Evolutionary conservation across 2,329 filamentous ascomycete species (phyloP).

Genomic region (Cladosporium sp.): DNA sequence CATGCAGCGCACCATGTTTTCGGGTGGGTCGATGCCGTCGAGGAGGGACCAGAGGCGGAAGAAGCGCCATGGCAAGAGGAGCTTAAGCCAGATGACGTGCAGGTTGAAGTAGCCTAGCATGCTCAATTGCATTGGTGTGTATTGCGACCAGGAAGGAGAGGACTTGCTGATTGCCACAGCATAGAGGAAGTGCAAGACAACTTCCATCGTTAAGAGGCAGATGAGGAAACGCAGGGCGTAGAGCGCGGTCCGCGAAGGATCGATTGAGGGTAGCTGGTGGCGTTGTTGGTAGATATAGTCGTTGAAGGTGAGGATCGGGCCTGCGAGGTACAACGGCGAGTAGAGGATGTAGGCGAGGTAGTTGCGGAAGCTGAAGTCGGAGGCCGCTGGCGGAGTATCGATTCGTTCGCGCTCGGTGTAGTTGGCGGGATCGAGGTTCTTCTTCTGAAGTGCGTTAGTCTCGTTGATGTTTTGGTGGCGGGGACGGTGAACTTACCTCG

Average conservation of each 20-base stretch:
- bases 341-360: constrained; percentile 88
- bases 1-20: constrained; percentile 97
- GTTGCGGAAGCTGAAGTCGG: constrained; percentile 74
- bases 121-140: constrained; percentile 79
- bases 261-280: constrained; percentile 66
- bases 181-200: constrained; percentile 87
- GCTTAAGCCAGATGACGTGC: constrained; percentile 95
- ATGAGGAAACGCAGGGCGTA: constrained; percentile 80
- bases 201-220: constrained; percentile 79
- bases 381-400: constrained; percentile 61
- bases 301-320: constrained; percentile 95
- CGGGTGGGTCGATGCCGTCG: constrained; percentile 88
- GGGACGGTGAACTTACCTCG: constrained; percentile 59
- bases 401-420: constrained; percentile 87
- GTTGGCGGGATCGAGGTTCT: constrained; percentile 80
- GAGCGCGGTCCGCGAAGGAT: constrained; percentile 58
- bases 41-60: constrained; percentile 93
- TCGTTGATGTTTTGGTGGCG: background rate
- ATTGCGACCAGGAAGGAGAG: constrained; percentile 70
- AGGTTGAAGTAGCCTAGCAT: constrained; percentile 95
- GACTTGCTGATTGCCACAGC: constrained; percentile 85
- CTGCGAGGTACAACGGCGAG: constrained; percentile 84
- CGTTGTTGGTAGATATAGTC: constrained; percentile 88
- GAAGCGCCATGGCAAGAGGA: constrained; percentile 94
- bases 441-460: constrained; percentile 85